phyloP scores from a whole-genome alignment of 2,329 filamentous ascomycete species.

The Zasmidium citrigriseum region DNA sequence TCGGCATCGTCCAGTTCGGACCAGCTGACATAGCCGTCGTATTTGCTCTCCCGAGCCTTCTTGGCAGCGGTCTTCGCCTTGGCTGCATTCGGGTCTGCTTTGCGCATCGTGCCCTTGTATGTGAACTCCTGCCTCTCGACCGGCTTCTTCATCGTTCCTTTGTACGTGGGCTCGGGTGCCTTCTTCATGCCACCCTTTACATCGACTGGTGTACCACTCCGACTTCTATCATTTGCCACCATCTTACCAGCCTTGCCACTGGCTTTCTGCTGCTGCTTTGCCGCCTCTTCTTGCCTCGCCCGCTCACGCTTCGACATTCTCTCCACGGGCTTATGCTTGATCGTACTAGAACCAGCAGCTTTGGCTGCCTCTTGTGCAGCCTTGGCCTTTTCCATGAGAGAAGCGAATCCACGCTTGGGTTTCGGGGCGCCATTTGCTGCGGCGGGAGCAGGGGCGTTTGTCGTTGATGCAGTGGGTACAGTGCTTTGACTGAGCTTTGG shows the following conservation, averaged over 20 bases:
- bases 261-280: constrained; percentile 47
- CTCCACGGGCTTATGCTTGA: constrained; percentile 73
- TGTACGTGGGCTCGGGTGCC: constrained; percentile 40
- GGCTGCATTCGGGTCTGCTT: constrained; percentile 37
- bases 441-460: constrained; percentile 19
- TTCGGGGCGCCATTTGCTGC: constrained; percentile 31
- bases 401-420: constrained; percentile 70
- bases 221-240: constrained; percentile 30
- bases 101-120: constrained; percentile 51
- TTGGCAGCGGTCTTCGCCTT: constrained; percentile 39
- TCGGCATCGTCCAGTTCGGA: constrained; percentile 47
- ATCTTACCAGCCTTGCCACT: constrained; percentile 35
- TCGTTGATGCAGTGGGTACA: constrained; percentile 9
- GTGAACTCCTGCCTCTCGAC: constrained; percentile 26
- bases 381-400: constrained; percentile 72
- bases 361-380: constrained; percentile 60
- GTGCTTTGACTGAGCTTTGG: constrained; percentile 4
- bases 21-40: constrained; percentile 43
- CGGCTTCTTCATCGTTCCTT: constrained; percentile 39
- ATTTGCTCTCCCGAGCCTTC: constrained; percentile 33
- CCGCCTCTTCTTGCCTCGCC: constrained; percentile 37
- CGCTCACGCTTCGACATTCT: constrained; percentile 62
- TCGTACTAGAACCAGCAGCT: constrained; percentile 65
- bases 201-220: constrained; percentile 28
- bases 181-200: constrained; percentile 22